Conservation (phyloP, 2,329 filamentous ascomycete species). For the Exophiala lecanii-corni region DNA sequence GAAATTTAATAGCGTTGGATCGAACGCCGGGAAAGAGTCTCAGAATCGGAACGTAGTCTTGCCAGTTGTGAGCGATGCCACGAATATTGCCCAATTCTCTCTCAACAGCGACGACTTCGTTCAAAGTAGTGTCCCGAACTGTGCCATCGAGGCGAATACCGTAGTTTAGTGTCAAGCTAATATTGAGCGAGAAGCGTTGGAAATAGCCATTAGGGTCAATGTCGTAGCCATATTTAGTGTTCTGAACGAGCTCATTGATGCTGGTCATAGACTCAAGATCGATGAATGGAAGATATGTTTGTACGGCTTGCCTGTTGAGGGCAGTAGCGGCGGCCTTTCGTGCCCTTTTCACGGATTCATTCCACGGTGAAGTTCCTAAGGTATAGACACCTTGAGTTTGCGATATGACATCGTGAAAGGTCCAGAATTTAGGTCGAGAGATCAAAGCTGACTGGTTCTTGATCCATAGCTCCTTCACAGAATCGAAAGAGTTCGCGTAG, state of each 20-base stretch:
- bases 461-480: slow-evolving; percentile 68
- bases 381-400: slow-evolving; percentile 67
- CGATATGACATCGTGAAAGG: slow-evolving; percentile 73
- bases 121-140: slow-evolving; percentile 60
- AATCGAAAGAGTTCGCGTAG: slow-evolving; percentile 71
- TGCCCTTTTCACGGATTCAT: slow-evolving; percentile 69
- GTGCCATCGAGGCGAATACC: slow-evolving; percentile 68
- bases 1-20: slow-evolving; percentile 58
- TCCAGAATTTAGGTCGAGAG: slow-evolving; percentile 71
- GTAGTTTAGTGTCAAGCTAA: slow-evolving; percentile 71
- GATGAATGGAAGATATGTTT: slow-evolving; percentile 75
- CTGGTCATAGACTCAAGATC: slow-evolving; percentile 70
- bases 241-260: slow-evolving; percentile 64
- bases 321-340: slow-evolving; percentile 74
- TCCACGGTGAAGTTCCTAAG: slow-evolving; percentile 77
- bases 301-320: slow-evolving; percentile 67
- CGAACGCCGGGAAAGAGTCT: slow-evolving; percentile 59
- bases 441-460: slow-evolving; percentile 72
- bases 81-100: slow-evolving; percentile 69
- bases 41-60: slow-evolving; percentile 67
- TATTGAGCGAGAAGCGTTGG: slow-evolving; percentile 70
- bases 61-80: slow-evolving; percentile 64
- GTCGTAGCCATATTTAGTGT: slow-evolving; percentile 59
- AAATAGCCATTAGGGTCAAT: slow-evolving; percentile 69
- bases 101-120: slow-evolving; percentile 68